A percentile compares a stretch with the other conserved stretches of the same genome.
Conservation (phyloP, 257 asterid genomes). For the Osmanthus fragrans region DNA sequence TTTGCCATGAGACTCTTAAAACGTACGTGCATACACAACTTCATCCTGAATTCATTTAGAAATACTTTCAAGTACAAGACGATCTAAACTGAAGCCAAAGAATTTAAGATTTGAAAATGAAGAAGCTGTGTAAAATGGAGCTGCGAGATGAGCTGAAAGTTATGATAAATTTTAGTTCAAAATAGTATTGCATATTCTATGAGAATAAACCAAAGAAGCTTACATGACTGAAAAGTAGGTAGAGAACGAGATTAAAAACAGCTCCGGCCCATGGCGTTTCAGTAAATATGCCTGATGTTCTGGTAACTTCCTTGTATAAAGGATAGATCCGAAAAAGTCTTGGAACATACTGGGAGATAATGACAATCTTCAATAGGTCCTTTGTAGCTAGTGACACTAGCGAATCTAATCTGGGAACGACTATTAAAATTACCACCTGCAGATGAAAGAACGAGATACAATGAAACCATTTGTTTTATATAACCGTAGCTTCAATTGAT, state of each 20-base stretch:
- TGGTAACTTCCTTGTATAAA: slow-evolving; percentile 52
- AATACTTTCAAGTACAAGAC: not conserved
- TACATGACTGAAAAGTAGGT: slow-evolving; percentile 74
- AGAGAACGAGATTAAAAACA: slow-evolving; percentile 61
- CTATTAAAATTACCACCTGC: slow-evolving; percentile 44
- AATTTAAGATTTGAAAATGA: no score
- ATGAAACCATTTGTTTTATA: not conserved
- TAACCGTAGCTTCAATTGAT: not conserved
- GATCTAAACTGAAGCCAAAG: not conserved
- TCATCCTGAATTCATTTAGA: no score
- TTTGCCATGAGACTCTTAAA: no score
- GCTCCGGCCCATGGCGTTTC: slow-evolving; percentile 77
- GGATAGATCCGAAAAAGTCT: slow-evolving; percentile 56
- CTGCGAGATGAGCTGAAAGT: not conserved
- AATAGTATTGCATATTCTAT: not conserved
- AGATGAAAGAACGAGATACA: not conserved
- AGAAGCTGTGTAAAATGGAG: not conserved
- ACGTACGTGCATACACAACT: no score
- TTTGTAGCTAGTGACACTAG: slow-evolving; percentile 49
- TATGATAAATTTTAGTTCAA: not conserved
- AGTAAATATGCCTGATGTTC: slow-evolving; percentile 56
- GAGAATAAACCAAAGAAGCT: slow-evolving; percentile 6
- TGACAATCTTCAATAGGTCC: slow-evolving; percentile 39
- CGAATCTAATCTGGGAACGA: slow-evolving; percentile 27
- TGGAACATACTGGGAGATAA: slow-evolving; percentile 53